phyloP scores from a whole-genome alignment of 2,329 filamentous ascomycete genomes.

The Ophioceras dolichostomum region DNA sequence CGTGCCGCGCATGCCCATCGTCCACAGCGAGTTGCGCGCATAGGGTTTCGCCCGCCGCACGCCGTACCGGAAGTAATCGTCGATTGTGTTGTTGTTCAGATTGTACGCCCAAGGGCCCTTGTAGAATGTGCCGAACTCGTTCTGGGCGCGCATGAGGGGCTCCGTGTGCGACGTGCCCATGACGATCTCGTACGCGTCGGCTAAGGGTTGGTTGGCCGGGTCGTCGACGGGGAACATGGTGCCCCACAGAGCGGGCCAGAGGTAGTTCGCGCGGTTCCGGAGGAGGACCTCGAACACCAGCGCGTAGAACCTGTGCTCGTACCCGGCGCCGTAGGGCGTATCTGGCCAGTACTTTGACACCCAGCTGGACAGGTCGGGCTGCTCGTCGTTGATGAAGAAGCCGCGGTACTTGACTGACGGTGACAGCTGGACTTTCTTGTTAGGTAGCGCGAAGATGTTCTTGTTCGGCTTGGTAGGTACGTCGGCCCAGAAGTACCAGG shows the following conservation, averaged over 20 bases:
- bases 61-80: conserved; percentile 56
- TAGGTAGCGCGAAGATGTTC: conserved; percentile 41
- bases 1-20: conserved; percentile 58
- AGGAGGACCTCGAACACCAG: conserved; percentile 61
- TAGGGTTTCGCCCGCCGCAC: conserved; percentile 53
- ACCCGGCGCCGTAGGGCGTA: conserved; percentile 32
- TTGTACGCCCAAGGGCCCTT: conserved; percentile 58
- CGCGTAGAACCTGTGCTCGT: conserved; percentile 51
- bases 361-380: conserved; percentile 56
- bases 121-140: conserved; percentile 40
- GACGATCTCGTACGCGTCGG: conserved; percentile 63
- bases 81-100: conserved; percentile 55
- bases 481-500: conserved; percentile 59
- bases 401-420: conserved; percentile 59
- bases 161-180: conserved; percentile 64
- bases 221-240: conserved; percentile 65
- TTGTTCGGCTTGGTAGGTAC: conserved; percentile 37
- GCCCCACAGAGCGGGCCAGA: conserved; percentile 58
- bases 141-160: conserved; percentile 52
- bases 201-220: conserved; percentile 51
- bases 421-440: conserved; percentile 41
- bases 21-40: conserved; percentile 51
- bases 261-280: conserved; percentile 58
- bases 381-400: conserved; percentile 61
- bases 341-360: conserved; percentile 31